phyloP scores from a whole-genome alignment of 768 basidiomycete species.

The Trametes maxima region DNA sequence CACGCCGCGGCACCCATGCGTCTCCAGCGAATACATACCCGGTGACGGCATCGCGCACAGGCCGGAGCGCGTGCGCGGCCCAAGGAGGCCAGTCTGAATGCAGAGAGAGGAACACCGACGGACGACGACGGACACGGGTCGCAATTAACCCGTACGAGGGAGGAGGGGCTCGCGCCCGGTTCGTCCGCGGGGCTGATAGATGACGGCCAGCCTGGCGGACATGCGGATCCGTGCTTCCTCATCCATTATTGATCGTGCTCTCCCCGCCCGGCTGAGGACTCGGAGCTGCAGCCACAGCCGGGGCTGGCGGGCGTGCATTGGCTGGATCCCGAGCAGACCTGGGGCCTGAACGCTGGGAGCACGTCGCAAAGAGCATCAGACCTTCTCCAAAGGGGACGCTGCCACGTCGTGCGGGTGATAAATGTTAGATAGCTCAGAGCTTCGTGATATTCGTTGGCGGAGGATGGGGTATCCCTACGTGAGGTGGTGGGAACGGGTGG shows the following conservation, averaged over 20 bases:
- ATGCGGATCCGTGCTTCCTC: constrained; percentile 1
- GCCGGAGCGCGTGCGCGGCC: too few relatives aligned
- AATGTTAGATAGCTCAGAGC: constrained; percentile 6
- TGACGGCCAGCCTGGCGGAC: not conserved
- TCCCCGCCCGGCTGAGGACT: not conserved
- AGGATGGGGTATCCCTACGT: constrained; percentile 12
- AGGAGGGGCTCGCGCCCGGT: too few relatives aligned
- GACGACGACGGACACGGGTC: not conserved
- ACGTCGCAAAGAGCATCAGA: not conserved
- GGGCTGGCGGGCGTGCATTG: too few relatives aligned
- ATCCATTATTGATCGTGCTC: not conserved
- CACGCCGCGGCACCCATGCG: too few relatives aligned
- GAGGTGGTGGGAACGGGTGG: constrained; percentile 1
- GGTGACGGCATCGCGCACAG: too few relatives aligned
- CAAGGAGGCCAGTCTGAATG: not conserved
- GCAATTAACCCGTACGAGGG: constrained; percentile 9
- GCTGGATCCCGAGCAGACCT: too few relatives aligned
- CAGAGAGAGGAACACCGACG: not conserved
- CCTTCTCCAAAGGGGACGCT: not conserved
- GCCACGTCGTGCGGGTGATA: not conserved
- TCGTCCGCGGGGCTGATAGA: constrained; percentile 2
- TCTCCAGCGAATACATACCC: too few relatives aligned
- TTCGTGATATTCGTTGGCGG: constrained; percentile 21
- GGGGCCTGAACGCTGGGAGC: too few relatives aligned
- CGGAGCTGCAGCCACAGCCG: not conserved